A percentile compares a stretch with the other conserved stretches of the same genome.
phyloP scores from a whole-genome alignment of 352 stramenopile species.

The Poterioochromonas sp. region DNA sequence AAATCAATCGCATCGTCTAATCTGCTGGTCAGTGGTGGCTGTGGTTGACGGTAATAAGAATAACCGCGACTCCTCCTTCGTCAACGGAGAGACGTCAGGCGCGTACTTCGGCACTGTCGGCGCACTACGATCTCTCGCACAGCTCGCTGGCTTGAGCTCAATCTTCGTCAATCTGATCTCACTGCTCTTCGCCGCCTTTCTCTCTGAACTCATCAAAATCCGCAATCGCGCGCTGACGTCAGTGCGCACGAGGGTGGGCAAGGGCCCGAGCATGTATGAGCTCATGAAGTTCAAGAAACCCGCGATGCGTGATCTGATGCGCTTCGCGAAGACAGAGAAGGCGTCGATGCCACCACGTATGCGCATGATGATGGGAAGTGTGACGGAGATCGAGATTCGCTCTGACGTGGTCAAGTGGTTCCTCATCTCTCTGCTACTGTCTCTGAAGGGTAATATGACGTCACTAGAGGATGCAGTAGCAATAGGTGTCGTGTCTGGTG shows the following conservation, averaged over 20 bases:
- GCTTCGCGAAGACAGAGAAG: neutral
- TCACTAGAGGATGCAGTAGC: neutral
- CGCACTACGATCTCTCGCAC: neutral
- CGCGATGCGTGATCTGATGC: neutral
- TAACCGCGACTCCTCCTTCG: neutral
- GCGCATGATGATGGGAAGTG: neutral
- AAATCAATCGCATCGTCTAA: too few relatives aligned
- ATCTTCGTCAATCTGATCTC: neutral
- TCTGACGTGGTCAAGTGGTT: neutral
- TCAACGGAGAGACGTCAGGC: neutral
- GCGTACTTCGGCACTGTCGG: neutral
- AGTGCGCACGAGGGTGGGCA: neutral
- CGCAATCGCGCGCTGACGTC: neutral
- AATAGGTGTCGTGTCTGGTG: neutral
- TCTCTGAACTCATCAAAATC: neutral
- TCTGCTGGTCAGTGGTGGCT: neutral
- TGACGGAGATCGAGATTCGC: neutral
- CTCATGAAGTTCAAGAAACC: slow-evolving; percentile 16
- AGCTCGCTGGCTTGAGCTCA: neutral
- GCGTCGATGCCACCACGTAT: neutral
- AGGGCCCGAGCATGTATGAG: slow-evolving; percentile 11
- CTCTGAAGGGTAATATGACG: neutral
- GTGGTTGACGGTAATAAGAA: neutral
- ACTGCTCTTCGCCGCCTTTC: neutral
- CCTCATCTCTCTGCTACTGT: neutral